Evolutionary conservation across 164 flowering plant genomes (phyloP), one percentile per base, ranked within the genome.

Genomic region (Magnolia officinalis): DNA sequence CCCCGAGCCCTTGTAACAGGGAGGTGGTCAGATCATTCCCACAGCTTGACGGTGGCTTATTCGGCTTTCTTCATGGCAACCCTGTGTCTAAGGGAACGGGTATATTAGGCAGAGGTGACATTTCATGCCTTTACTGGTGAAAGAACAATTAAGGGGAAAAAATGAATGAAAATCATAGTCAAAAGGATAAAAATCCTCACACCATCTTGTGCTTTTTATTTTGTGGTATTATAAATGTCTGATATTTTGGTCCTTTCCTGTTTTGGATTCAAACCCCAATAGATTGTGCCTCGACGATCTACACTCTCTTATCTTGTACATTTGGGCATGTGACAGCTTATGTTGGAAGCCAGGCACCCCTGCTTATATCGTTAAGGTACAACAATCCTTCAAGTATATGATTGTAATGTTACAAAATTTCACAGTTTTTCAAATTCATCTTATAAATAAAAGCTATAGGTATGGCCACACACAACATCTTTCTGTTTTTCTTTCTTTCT

Each of bases 31-130:
- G 84, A 92, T 96, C 76, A 96, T 94, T 85, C 99, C 99, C 49
- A 93, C 99, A 50, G 97, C 98, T 78, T 88, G 99, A 26, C 94
- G 99, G 99, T 93, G 73, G 97, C 96, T 58, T 96, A 96, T 83
- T 96, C 99, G 24, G 86, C 97, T 76, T 96, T 96, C 82, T 97
- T 96, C 72, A 92, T 96, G 98, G 99, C 98, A 71, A 91, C 98
- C 9, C 99, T 97, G 61, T 81, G 98, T 80, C 96, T 96, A 16
- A 92, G 91, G 99, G 99, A 96, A 80, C 98, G 98, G 66, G 91
- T 94, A 59, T 94, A 96, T 77, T 94, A 94, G 78, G 96, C 94
- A 50, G 99, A 96, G 93, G 98, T 92, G 77, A 31, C 4, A 71
- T 14, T 72, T 72, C 37, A 72, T 72, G 61, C 67, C 10, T 19